A percentile compares a stretch with the other conserved stretches of the same genome.
Evolutionary conservation across 441 rosid genomes (phyloP).

Genomic region (Populus hybrid): DNA sequence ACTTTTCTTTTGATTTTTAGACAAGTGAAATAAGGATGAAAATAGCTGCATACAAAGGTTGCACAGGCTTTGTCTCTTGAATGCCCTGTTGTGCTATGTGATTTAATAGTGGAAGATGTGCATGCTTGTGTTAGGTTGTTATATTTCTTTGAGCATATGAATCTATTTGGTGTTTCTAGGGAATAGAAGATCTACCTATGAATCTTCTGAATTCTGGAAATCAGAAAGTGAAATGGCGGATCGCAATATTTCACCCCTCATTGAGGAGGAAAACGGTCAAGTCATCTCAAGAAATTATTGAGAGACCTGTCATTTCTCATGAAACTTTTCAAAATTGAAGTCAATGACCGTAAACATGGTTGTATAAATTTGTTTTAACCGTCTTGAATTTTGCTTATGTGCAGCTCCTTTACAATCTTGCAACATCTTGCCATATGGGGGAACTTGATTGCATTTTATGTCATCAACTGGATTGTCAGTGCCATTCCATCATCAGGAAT

Average conservation of each 20-base stretch:
- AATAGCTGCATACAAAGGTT: not conserved
- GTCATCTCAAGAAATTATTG: not conserved
- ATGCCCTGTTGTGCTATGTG: not conserved
- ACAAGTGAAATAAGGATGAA: not conserved
- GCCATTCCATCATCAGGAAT: conserved; percentile 83
- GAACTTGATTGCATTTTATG: conserved; percentile 73
- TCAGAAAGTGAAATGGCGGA: not conserved
- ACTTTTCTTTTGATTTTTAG: not conserved
- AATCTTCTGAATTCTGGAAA: not conserved
- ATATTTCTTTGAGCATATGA: not conserved
- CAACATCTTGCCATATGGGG: conserved; percentile 98
- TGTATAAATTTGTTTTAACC: not conserved
- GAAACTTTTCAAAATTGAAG: not conserved
- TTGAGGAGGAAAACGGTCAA: not conserved
- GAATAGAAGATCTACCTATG: not conserved
- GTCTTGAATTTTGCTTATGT: conserved; percentile 17
- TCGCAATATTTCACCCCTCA: not conserved
- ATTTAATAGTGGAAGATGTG: not conserved
- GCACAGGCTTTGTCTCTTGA: not conserved
- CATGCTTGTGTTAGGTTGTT: not conserved
- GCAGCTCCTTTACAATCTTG: conserved; percentile 88
- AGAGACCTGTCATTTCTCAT: not conserved
- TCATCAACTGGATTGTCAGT: conserved; percentile 82
- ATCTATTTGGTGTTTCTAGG: not conserved
- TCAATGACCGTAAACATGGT: not conserved